A percentile compares a stretch with the other conserved stretches of the same genome.
These are phyloP conservation scores for Nigrospora oryzae DNA, from an alignment of 2,329 filamentous ascomycete species.

Conservation along the genomic window DNA sequence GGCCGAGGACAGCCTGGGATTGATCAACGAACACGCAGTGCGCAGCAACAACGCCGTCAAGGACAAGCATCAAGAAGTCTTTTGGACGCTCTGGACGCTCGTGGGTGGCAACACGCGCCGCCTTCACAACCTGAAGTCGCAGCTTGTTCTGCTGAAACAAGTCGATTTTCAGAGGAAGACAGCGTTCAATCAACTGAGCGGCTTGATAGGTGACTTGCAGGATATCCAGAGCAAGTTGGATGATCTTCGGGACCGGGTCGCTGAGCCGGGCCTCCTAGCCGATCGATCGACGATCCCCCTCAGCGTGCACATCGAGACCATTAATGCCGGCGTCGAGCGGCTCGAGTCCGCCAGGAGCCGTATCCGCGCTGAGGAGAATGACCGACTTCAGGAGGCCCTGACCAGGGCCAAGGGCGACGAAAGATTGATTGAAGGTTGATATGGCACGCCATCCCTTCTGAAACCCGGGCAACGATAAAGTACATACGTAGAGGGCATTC, in stretches of 20 bases:
- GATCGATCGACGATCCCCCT: conserved; percentile 50
- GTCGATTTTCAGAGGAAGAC: conserved; percentile 58
- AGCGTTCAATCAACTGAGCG: conserved; percentile 60
- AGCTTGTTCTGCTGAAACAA: conserved; percentile 55
- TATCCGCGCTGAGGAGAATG: conserved; percentile 49
- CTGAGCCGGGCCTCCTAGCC: conserved; percentile 52
- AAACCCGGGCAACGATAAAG: too few species aligned
- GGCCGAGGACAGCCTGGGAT: conserved; percentile 60
- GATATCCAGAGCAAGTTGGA: conserved; percentile 63
- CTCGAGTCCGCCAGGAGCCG: conserved; percentile 56
- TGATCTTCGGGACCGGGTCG: conserved; percentile 63
- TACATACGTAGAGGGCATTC: too few species aligned
- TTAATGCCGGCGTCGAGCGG: conserved; percentile 63
- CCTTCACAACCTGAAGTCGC: conserved; percentile 51
- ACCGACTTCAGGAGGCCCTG: conserved; percentile 44
- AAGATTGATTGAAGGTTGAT: conserved; percentile 29
- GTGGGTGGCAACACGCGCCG: conserved; percentile 60
- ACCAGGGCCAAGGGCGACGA: conserved; percentile 34
- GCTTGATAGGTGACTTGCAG: conserved; percentile 64
- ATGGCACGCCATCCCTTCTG: neutral
- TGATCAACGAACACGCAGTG: conserved; percentile 61
- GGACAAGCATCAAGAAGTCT: conserved; percentile 53
- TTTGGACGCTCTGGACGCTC: conserved; percentile 65
- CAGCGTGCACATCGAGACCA: conserved; percentile 66
- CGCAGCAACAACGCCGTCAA: conserved; percentile 53